These are phyloP conservation scores for Gloeopeniophorella convolvens DNA, from an alignment of 768 basidiomycete species.

Conservation along the genomic window DNA sequence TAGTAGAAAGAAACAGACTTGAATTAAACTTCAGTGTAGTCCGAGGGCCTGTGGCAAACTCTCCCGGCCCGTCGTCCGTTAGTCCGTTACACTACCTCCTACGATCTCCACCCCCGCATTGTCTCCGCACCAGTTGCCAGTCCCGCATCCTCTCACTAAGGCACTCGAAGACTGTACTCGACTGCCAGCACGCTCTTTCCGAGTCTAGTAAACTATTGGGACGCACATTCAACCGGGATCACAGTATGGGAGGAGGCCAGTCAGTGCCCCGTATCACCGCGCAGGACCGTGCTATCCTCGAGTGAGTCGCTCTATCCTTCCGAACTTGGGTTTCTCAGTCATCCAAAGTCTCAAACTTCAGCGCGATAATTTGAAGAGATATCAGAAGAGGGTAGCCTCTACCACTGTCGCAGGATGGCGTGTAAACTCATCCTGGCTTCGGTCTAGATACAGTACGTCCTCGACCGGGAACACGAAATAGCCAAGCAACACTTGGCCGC, in stretches of 20 bases:
- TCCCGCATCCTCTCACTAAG: too few relatives aligned
- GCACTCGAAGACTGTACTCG: too few relatives aligned
- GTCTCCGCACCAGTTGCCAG: too few relatives aligned
- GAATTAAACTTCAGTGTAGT: too few relatives aligned
- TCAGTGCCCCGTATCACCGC: conserved; percentile 84
- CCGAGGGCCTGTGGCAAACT: too few relatives aligned
- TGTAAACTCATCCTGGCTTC: neutral
- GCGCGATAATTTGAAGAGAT: conserved; percentile 91
- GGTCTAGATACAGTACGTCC: conserved; percentile 71
- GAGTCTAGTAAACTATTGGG: too few relatives aligned
- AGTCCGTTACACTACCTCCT: too few relatives aligned
- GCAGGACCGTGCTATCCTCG: conserved; percentile 92
- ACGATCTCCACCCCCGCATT: too few relatives aligned
- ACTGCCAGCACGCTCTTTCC: too few relatives aligned
- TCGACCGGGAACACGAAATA: conserved; percentile 85
- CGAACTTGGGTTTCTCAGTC: conserved; percentile 18
- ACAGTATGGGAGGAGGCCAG: conserved; percentile 60
- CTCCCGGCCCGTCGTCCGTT: too few relatives aligned
- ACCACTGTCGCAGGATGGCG: neutral
- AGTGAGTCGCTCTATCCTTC: conserved; percentile 48
- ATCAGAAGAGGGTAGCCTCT: conserved; percentile 76
- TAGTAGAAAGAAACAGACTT: too few relatives aligned
- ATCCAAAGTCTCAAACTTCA: conserved; percentile 81
- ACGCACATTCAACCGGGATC: neutral
- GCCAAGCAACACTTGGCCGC: conserved; percentile 74